These are phyloP conservation scores for Pythium scleroteichum DNA, from an alignment of 352 stramenopile genomes.

Conservation along the genomic window DNA sequence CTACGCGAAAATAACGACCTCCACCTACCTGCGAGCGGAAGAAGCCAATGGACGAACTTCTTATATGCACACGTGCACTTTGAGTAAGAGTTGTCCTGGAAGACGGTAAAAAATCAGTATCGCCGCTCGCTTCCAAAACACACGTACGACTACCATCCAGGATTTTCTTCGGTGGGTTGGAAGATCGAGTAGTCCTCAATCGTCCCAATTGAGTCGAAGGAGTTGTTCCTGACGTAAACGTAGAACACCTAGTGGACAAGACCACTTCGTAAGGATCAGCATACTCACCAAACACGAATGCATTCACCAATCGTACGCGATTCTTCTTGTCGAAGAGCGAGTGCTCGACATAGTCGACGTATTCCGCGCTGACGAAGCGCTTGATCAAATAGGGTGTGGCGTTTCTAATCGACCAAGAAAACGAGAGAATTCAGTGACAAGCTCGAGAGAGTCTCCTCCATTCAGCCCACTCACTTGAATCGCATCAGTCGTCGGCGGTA, in stretches of 20 bases:
- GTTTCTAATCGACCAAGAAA: slow-evolving; percentile 41
- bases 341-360: slow-evolving; percentile 76
- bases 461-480: slow-evolving; percentile 56
- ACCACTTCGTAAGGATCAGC: background rate
- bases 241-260: slow-evolving; percentile 56
- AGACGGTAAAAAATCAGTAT: background rate
- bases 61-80: slow-evolving; percentile 68
- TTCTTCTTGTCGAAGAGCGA: slow-evolving; percentile 76
- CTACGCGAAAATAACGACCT: no score
- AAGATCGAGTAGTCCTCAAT: slow-evolving; percentile 79
- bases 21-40: slow-evolving; percentile 61
- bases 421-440: no score
- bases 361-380: slow-evolving; percentile 70
- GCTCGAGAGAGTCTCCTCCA: no score
- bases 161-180: slow-evolving; percentile 34
- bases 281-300: background rate
- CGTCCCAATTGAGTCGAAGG: slow-evolving; percentile 63
- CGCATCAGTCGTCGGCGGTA: slow-evolving; percentile 62
- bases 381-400: slow-evolving; percentile 77
- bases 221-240: slow-evolving; percentile 75
- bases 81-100: slow-evolving; percentile 71
- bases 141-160: slow-evolving; percentile 61
- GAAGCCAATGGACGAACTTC: slow-evolving; percentile 69
- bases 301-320: slow-evolving; percentile 38
- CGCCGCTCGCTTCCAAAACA: no score